phyloP scores from a whole-genome alignment of 768 basidiomycete genomes.

The Tulasnella sp. region DNA sequence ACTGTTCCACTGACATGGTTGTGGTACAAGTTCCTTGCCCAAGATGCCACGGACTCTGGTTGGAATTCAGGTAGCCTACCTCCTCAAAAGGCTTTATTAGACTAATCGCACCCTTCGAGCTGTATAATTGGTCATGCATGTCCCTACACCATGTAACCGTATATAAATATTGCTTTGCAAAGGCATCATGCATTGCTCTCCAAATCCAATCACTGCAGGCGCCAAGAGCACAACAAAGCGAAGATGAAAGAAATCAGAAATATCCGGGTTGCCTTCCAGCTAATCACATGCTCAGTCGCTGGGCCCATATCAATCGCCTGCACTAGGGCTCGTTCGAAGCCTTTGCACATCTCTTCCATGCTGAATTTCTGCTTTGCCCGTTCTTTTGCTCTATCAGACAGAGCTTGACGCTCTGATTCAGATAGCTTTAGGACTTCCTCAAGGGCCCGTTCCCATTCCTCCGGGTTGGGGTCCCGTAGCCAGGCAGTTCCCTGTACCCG shows the following conservation, averaged over 20 bases:
- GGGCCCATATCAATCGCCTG: conserved; percentile 50
- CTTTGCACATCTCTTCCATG: conserved; percentile 58
- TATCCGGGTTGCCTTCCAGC: too few species aligned
- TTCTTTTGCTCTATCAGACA: conserved; percentile 44
- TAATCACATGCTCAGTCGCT: too few species aligned
- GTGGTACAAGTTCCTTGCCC: conserved; percentile 79
- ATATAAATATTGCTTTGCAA: too few species aligned
- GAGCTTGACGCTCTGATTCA: conserved; percentile 31
- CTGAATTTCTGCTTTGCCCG: conserved; percentile 60
- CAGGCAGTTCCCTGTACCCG: conserved; percentile 70
- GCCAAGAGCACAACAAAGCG: too few species aligned
- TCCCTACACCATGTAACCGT: too few species aligned
- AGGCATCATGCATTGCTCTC: too few species aligned
- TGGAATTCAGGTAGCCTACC: conserved; percentile 34
- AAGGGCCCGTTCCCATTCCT: conserved; percentile 61
- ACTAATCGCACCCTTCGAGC: too few species aligned
- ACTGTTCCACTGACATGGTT: conserved; percentile 63
- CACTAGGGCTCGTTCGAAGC: conserved; percentile 42
- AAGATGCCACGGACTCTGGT: conserved; percentile 56
- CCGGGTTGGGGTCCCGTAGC: conserved; percentile 48
- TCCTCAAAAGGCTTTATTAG: background rate
- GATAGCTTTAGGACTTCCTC: conserved; percentile 36
- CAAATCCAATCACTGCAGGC: too few species aligned
- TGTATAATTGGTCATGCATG: too few species aligned
- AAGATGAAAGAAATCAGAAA: too few species aligned